Evolutionary conservation across 2,329 filamentous ascomycete genomes (phyloP).

Genomic region (Colletotrichum kahawae): DNA sequence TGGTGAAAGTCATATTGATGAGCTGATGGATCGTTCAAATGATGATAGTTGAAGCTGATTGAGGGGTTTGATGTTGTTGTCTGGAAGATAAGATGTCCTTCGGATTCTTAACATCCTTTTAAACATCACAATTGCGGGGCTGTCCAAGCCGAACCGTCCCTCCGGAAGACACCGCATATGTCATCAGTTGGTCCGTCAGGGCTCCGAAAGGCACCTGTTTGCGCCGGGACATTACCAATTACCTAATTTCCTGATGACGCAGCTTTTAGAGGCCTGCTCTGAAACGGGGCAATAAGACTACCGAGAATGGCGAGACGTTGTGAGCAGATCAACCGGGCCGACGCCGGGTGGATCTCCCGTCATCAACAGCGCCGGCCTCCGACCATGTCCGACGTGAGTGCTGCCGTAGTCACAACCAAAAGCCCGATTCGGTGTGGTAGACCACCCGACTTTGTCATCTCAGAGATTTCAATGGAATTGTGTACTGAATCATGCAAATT

Average conservation of each 20-base stretch:
- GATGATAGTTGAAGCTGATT: not conserved
- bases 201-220: not conserved
- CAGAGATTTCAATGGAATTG: not conserved
- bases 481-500: not conserved
- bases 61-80: not conserved
- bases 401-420: not conserved
- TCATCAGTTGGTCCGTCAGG: not conserved
- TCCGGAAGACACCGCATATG: not conserved
- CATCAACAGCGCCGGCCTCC: not conserved
- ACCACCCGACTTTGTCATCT: not conserved
- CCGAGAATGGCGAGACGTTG: not conserved
- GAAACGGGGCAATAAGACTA: not conserved
- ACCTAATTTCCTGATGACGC: not conserved
- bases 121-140: not conserved
- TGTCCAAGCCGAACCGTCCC: not conserved
- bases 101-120: no score
- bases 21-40: not conserved
- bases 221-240: not conserved
- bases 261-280: not conserved
- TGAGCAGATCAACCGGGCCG: not conserved
- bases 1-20: conserved; percentile 7
- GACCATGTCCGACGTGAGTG: not conserved
- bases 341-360: not conserved
- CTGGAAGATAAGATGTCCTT: not conserved
- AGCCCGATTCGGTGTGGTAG: not conserved